Evolutionary conservation across 345 rosid species (phyloP).

Genomic region (Acer negundo): DNA sequence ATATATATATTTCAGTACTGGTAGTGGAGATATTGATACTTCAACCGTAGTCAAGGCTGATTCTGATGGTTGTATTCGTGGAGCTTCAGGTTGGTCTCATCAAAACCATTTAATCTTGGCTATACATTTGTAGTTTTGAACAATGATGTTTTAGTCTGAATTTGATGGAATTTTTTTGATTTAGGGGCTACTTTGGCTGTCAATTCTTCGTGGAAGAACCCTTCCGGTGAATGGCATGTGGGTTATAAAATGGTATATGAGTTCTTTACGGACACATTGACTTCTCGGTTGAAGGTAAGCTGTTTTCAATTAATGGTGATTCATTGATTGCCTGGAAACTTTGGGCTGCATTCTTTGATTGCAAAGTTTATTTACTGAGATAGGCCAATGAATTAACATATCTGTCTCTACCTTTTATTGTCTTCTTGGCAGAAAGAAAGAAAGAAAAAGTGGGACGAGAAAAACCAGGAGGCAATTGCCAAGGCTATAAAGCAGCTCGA

Average conservation of each 20-base stretch:
- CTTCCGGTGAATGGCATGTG: constrained; percentile 91
- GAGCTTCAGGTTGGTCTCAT: constrained; percentile 74
- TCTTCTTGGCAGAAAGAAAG: constrained; percentile 63
- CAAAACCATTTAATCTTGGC: neutral
- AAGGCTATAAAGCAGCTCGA: constrained; percentile 73
- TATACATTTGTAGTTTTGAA: neutral
- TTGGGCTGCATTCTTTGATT: constrained; percentile 22
- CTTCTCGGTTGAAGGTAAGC: constrained; percentile 80
- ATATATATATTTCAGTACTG: constrained; percentile 57
- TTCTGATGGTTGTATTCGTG: constrained; percentile 68
- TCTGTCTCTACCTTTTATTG: constrained; percentile 1
- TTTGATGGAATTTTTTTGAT: constrained; percentile 8
- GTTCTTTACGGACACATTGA: constrained; percentile 67
- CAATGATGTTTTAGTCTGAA: neutral
- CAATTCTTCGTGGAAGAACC: constrained; percentile 90
- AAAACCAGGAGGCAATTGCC: constrained; percentile 82
- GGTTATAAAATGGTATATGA: constrained; percentile 85
- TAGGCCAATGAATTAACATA: neutral
- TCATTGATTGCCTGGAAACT: neutral
- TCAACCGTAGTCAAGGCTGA: constrained; percentile 86
- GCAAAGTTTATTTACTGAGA: constrained; percentile 8
- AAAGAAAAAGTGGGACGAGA: constrained; percentile 86
- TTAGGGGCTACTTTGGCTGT: constrained; percentile 70
- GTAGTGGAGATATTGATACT: constrained; percentile 94
- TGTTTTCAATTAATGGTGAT: constrained; percentile 3